Conservation (phyloP, 1,139 yeast genomes). For the Sugiyamaella castrensis region DNA sequence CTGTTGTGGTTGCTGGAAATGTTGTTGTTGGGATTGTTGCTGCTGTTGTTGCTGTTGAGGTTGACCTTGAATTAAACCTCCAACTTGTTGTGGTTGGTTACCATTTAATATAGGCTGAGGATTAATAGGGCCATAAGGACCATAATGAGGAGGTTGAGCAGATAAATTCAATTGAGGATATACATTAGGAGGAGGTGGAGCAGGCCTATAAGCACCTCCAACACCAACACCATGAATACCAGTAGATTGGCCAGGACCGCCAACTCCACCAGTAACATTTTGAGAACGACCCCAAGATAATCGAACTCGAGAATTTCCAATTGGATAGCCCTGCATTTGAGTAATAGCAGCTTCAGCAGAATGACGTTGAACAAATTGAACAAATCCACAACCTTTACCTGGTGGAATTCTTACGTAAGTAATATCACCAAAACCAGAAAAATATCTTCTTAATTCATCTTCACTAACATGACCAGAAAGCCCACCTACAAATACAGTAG, state of each 20-base stretch:
- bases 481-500: conserved; percentile 96
- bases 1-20: conserved; percentile 12
- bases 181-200: conserved; percentile 33
- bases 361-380: conserved; percentile 71
- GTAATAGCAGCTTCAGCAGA: conserved; percentile 89
- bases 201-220: conserved; percentile 16
- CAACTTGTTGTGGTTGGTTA: conserved; percentile 4
- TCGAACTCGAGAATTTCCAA: conserved; percentile 81
- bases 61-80: conserved; percentile 12
- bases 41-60: conserved; percentile 16
- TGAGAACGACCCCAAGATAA: conserved; percentile 83
- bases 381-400: conserved; percentile 93
- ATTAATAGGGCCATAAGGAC: conserved; percentile 41
- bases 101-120: conserved; percentile 32
- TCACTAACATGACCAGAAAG: conserved; percentile 72
- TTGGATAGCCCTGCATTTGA: conserved; percentile 89
- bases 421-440: conserved; percentile 82
- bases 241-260: conserved; percentile 7
- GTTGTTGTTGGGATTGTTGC: conserved; percentile 13
- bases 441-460: conserved; percentile 66
- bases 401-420: conserved; percentile 84
- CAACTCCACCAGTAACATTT: conserved; percentile 21
- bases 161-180: conserved; percentile 39
- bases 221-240: conserved; percentile 2
- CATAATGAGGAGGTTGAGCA: conserved; percentile 33